Base-by-base conservation (phyloP, 805 yeast species). In the Candida coquimbonensis region DNA sequence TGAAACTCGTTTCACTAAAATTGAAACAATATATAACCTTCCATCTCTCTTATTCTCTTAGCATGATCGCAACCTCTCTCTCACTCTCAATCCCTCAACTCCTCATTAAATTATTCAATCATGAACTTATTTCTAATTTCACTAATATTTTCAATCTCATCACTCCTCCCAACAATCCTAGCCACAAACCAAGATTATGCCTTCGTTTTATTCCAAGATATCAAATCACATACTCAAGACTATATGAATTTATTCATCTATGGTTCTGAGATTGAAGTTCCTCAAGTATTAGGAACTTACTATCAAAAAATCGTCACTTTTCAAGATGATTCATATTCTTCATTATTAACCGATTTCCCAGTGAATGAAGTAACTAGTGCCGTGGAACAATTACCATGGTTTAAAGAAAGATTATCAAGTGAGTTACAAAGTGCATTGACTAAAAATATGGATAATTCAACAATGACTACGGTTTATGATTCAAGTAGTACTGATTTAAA, bases 301-400 rank as follows among this genome's bases (percentile, higher is more conserved):
- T 17, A 33, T 7, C 36, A 27, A 19, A 16, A 16, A 14, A n/a
- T 38, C 5, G 39, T 29, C 3, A 37, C 41, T 7, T 59, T 56
- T 49, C 57, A 49, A 8, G 61, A 60, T 42, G 58, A 59, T 32
- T 51, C 59, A 21, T 60, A 50, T 48, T 58, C 61, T 24, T 44
- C 57, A 32, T 40, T 59, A 24, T 51, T 57, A 42, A 29, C 42
- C 31, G 45, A 47, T 21, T 48, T 61, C 40, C 55, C 57, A 33
- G 43, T 42, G 26, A 19, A 45, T 34, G 52, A 45, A 14, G 45
- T 56, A 3, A 44, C 52, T 5, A 24, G 39, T 9, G 48, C 54
- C 11, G 51, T 57, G 34, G 45, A 53, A 16, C 44, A 45, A n/a
- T 49, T 61, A 17, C 61, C 63, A 39, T 61, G 63, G 63, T 61